These are phyloP conservation scores for Coix lacrymajobi DNA, from an alignment of 176 grass and related monocot species.

Conservation along the genomic window DNA sequence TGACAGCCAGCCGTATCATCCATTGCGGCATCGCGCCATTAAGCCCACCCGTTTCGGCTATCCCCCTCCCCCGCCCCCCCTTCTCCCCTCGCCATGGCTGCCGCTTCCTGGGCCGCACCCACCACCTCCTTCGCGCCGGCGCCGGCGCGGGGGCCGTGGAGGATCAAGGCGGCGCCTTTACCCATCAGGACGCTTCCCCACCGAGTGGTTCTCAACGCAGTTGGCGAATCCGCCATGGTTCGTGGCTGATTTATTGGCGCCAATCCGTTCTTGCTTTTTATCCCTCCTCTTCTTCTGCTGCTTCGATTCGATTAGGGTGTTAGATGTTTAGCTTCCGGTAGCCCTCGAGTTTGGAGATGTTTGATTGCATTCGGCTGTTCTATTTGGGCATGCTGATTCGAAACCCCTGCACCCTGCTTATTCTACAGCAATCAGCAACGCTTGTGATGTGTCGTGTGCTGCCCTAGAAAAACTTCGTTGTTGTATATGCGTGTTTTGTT, in stretches of 20 bases:
- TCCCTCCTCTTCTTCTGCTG: neutral
- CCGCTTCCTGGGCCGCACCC: slow-evolving; percentile 21
- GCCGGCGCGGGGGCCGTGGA: neutral
- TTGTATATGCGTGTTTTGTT: neutral
- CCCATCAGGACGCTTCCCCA: neutral
- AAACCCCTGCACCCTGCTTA: neutral
- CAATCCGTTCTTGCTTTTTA: neutral
- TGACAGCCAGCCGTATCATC: neutral
- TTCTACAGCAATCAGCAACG: neutral
- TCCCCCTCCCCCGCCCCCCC: neutral
- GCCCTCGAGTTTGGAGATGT: neutral
- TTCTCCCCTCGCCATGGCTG: neutral
- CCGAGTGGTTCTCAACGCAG: slow-evolving; percentile 10
- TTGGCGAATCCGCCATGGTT: slow-evolving; percentile 25
- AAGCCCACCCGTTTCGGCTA: neutral
- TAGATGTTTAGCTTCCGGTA: neutral
- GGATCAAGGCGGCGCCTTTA: neutral
- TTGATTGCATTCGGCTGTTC: neutral
- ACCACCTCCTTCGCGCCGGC: slow-evolving; percentile 26
- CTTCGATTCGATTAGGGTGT: neutral
- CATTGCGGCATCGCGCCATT: neutral
- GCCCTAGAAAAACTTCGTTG: neutral
- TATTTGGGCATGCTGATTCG: neutral
- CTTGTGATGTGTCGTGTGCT: neutral
- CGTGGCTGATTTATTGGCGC: neutral